These are phyloP conservation scores for Limtongozyma cylindracea DNA, from an alignment of 805 yeast species.

Conservation along the genomic window DNA sequence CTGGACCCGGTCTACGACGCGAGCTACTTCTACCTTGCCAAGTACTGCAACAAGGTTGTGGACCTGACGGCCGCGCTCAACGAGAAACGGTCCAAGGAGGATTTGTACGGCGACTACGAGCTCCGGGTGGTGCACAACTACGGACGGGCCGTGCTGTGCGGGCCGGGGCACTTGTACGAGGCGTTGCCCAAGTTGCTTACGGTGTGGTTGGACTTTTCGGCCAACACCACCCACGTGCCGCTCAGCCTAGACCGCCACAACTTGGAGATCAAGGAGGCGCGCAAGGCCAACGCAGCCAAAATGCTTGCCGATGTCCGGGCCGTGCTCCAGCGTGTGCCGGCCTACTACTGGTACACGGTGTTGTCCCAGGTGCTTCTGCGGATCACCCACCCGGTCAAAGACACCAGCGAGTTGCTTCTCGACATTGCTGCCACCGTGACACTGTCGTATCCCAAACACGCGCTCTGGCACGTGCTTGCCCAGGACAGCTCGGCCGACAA, in stretches of 20 bases:
- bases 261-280: too few species aligned
- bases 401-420: conserved; percentile 27
- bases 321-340: too few species aligned
- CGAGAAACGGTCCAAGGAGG: conserved; percentile 24
- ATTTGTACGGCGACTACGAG: too few species aligned
- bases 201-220: conserved; percentile 69
- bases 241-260: too few species aligned
- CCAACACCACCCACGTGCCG: too few species aligned
- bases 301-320: too few species aligned
- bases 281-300: too few species aligned
- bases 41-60: conserved; percentile 50
- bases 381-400: conserved; percentile 31
- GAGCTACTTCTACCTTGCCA: conserved; percentile 60
- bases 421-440: conserved; percentile 33
- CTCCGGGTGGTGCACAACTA: conserved; percentile 27
- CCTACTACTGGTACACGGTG: conserved; percentile 50
- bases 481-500: conserved; percentile 30
- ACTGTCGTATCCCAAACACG: conserved; percentile 48
- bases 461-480: conserved; percentile 67
- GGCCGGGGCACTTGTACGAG: conserved; percentile 49
- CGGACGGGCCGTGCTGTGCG: conserved; percentile 29
- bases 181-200: conserved; percentile 78
- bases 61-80: too few species aligned
- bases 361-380: conserved; percentile 72
- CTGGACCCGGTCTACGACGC: conserved; percentile 42